phyloP scores from a whole-genome alignment of 1,139 yeast species.

The Saccharomyces uvarum region DNA sequence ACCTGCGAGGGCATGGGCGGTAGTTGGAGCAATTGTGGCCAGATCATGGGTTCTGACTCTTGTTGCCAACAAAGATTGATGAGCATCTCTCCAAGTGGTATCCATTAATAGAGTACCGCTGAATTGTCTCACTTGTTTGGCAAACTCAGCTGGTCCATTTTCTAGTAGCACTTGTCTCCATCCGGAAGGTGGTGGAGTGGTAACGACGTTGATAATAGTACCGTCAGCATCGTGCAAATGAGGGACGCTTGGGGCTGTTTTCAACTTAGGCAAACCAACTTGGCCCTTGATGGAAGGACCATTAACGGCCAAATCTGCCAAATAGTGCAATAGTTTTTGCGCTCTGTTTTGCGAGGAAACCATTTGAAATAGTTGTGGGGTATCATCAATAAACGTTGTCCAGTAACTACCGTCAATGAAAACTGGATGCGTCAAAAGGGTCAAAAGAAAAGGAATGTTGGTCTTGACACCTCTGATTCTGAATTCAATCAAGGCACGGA shows the following conservation, averaged over 20 bases:
- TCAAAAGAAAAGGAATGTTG: conserved; percentile 89
- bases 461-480: conserved; percentile 98
- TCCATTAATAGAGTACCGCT: conserved; percentile 91
- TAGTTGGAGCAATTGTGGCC: conserved; percentile 84
- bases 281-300: conserved; percentile 96
- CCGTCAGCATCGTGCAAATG: conserved; percentile 50
- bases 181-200: conserved; percentile 59
- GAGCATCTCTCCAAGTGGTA: conserved; percentile 99
- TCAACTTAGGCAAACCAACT: conserved; percentile 79
- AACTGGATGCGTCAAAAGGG: conserved; percentile 87
- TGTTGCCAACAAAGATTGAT: conserved; percentile 95
- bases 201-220: conserved; percentile 50
- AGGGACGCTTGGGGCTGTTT: conserved; percentile 70
- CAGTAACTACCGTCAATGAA: conserved; percentile 85
- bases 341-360: conserved; percentile 94
- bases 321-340: conserved; percentile 77
- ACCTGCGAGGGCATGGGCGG: conserved; percentile 82
- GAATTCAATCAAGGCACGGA: conserved; percentile 91
- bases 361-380: conserved; percentile 93
- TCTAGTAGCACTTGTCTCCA: conserved; percentile 85
- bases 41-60: conserved; percentile 93
- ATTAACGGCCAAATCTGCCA: conserved; percentile 89
- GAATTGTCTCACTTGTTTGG: conserved; percentile 74
- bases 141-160: conserved; percentile 84
- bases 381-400: conserved; percentile 98